Conservation (phyloP, 805 yeast genomes). For the Kazachstania martiniae region DNA sequence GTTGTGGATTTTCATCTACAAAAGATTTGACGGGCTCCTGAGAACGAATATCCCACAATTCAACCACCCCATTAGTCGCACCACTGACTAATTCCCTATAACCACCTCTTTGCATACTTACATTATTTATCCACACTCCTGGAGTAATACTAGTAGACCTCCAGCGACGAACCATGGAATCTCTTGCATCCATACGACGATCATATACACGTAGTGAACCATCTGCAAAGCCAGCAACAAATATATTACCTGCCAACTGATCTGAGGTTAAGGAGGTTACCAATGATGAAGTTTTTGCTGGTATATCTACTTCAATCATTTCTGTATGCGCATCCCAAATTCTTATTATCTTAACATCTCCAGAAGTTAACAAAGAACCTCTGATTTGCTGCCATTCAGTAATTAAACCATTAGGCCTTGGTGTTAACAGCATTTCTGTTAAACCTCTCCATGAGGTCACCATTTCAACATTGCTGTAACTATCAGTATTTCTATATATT, state of each 20-base stretch:
- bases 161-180: constrained; percentile 81
- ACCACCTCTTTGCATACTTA: constrained; percentile 96
- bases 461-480: constrained; percentile 42
- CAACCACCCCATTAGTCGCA: constrained; percentile 68
- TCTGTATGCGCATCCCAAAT: constrained; percentile 97
- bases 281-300: constrained; percentile 83
- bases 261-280: constrained; percentile 87
- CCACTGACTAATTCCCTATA: constrained; percentile 82
- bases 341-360: constrained; percentile 85
- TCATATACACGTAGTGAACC: constrained; percentile 85
- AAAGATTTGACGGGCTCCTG: constrained; percentile 61
- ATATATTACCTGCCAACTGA: constrained; percentile 85
- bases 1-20: constrained; percentile 36
- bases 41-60: constrained; percentile 81
- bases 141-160: constrained; percentile 35
- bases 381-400: constrained; percentile 97
- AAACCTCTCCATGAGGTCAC: constrained; percentile 90
- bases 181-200: constrained; percentile 72
- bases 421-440: constrained; percentile 71
- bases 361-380: constrained; percentile 84
- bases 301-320: constrained; percentile 73
- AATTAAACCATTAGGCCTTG: constrained; percentile 70
- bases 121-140: constrained; percentile 54
- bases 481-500: constrained; percentile 68
- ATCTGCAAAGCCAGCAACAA: constrained; percentile 88